Percentiles rank a stretch among this genome's conserved stretches.
Evolutionary conservation across 768 basidiomycete genomes (phyloP).

Genomic region (Tylopilus subfusipes): DNA sequence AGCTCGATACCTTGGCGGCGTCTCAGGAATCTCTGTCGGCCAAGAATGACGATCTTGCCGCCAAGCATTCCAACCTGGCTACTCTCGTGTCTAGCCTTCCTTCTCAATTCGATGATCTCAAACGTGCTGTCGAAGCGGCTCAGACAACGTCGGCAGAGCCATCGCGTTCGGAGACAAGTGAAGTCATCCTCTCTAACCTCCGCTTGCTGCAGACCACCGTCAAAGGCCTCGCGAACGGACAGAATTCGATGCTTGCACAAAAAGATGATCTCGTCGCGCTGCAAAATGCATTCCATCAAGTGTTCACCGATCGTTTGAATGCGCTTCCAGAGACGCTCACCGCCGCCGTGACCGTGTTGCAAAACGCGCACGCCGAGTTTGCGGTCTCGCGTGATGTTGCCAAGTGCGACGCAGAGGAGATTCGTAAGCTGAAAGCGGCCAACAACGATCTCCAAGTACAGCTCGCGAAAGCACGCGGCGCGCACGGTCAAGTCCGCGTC

Average conservation of each 20-base stretch:
- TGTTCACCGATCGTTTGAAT: conserved; percentile 50
- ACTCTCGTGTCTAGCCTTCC: conserved; percentile 48
- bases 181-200: conserved; percentile 35
- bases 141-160: conserved; percentile 17
- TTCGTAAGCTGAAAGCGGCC: conserved; percentile 47
- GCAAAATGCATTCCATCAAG: conserved; percentile 52
- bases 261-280: conserved; percentile 47
- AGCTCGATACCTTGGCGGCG: conserved; percentile 40
- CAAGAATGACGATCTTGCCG: conserved; percentile 36
- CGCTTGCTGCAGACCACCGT: conserved; percentile 46
- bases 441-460: conserved; percentile 73
- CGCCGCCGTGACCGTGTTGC: conserved; percentile 50
- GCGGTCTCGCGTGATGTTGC: conserved; percentile 51
- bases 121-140: conserved; percentile 40
- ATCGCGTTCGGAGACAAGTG: conserved; percentile 16
- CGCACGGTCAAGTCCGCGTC: conserved; percentile 73
- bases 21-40: conserved; percentile 41
- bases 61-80: conserved; percentile 40
- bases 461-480: conserved; percentile 70
- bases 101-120: conserved; percentile 40
- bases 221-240: conserved; percentile 48
- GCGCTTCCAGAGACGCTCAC: conserved; percentile 59
- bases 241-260: conserved; percentile 46
- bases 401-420: conserved; percentile 66
- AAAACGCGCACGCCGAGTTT: conserved; percentile 61